Evolutionary conservation across 2,329 filamentous ascomycete species (phyloP).

Genomic region (Cryphonectria parasitica): DNA sequence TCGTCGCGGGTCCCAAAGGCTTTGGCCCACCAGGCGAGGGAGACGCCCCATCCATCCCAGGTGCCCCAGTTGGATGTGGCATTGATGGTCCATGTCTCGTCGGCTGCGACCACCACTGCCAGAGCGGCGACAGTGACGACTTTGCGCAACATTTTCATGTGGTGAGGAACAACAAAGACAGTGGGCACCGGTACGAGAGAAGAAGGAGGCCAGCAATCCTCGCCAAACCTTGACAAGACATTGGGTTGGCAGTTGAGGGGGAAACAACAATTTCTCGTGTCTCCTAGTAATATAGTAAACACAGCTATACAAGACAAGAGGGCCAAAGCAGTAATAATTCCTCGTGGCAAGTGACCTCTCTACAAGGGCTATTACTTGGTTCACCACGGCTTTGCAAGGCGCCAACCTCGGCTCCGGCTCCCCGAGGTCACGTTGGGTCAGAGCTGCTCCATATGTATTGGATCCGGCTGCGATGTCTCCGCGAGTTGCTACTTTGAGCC

Average conservation of each 20-base stretch:
- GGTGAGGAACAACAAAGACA: background rate
- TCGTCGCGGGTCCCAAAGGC: constrained; percentile 46
- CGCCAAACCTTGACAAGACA: background rate
- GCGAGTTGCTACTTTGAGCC: background rate
- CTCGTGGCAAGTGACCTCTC: background rate
- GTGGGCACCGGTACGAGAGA: background rate
- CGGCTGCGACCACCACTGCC: constrained; percentile 28
- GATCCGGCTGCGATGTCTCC: background rate
- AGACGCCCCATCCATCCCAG: constrained; percentile 50
- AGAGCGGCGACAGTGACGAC: background rate
- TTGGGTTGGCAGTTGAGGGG: background rate
- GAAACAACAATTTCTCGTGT: background rate
- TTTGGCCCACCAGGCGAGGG: constrained; percentile 49
- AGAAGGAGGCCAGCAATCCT: background rate
- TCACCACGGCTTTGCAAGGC: background rate
- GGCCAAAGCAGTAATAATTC: background rate
- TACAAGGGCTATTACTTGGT: background rate
- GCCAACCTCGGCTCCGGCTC: background rate
- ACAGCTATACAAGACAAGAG: background rate
- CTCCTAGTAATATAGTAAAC: background rate
- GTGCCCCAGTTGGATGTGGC: constrained; percentile 42
- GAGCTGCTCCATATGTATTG: background rate
- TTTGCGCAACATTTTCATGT: background rate
- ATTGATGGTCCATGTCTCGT: constrained; percentile 40
- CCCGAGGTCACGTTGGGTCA: background rate